A percentile compares a stretch with the other conserved stretches of the same genome.
Conservation (phyloP, 805 yeast genomes). For the Pichia cabralensis region DNA sequence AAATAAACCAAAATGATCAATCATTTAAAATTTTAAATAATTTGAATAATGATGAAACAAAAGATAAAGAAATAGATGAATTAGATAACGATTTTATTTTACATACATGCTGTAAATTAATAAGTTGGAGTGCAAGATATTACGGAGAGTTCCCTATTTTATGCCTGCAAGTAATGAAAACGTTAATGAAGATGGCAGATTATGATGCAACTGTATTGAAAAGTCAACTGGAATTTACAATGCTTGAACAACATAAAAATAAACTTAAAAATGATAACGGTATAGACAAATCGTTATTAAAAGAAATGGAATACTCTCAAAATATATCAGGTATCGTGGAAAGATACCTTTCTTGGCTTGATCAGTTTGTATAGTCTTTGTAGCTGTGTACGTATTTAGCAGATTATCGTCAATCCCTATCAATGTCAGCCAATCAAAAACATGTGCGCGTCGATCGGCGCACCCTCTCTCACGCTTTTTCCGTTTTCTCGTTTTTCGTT, state of each 20-base stretch:
- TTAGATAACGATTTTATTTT: constrained; percentile 36
- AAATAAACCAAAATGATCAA: constrained; percentile 14
- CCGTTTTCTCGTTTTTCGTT: too few species aligned
- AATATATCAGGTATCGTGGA: constrained; percentile 18
- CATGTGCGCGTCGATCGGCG: too few species aligned
- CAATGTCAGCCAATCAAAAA: too few species aligned
- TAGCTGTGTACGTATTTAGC: too few species aligned
- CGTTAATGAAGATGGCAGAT: constrained; percentile 28
- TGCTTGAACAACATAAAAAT: constrained; percentile 4
- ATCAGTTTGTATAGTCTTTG: too few species aligned
- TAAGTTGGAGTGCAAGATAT: constrained; percentile 59
- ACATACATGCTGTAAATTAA: constrained; percentile 35
- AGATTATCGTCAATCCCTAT: too few species aligned
- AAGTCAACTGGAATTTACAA: constrained; percentile 29
- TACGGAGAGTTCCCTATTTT: constrained; percentile 44
- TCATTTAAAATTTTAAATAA: constrained; percentile 8
- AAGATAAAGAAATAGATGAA: constrained; percentile 11
- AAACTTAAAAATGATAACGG: constrained; percentile 8
- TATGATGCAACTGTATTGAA: constrained; percentile 28
- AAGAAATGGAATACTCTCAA: constrained; percentile 8
- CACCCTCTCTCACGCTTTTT: too few species aligned
- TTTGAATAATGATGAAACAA: not conserved
- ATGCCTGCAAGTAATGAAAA: constrained; percentile 31
- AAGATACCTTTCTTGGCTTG: constrained; percentile 22
- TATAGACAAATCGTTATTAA: constrained; percentile 7